Conservation (phyloP, 129 eudicot species). For the Flaveria trinervia region DNA sequence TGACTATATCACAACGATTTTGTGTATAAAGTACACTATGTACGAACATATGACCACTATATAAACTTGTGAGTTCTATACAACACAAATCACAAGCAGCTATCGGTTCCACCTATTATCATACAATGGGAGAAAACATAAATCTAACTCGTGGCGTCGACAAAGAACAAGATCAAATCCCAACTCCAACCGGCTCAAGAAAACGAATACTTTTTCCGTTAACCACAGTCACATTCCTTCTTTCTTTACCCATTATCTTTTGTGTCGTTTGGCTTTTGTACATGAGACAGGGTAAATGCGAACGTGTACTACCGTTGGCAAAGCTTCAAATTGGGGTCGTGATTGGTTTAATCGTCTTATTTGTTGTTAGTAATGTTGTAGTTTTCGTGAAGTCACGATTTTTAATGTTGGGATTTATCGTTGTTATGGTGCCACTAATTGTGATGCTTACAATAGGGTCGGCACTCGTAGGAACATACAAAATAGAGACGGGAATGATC, state of each 20-base stretch:
- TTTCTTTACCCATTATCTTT: slow-evolving; percentile 50
- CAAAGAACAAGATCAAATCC: slow-evolving; percentile 1
- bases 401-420: slow-evolving; percentile 32
- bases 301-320: slow-evolving; percentile 34
- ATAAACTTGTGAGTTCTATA: background rate
- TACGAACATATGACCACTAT: background rate
- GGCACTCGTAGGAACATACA: slow-evolving; percentile 39
- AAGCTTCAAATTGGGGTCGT: slow-evolving; percentile 42
- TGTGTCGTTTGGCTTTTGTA: slow-evolving; percentile 42
- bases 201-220: slow-evolving; percentile 30
- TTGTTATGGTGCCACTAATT: slow-evolving; percentile 42
- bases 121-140: slow-evolving; percentile 25
- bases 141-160: background rate
- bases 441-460: slow-evolving; percentile 47
- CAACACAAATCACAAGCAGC: background rate
- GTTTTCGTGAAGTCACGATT: slow-evolving; percentile 39
- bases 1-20: slow-evolving; percentile 12
- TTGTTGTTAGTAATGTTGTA: slow-evolving; percentile 39
- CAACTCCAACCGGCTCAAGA: background rate
- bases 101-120: background rate
- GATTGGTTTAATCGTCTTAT: slow-evolving; percentile 35
- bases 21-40: background rate
- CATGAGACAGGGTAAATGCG: slow-evolving; percentile 39
- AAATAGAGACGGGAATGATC: slow-evolving; percentile 33
- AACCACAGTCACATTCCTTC: slow-evolving; percentile 39